A percentile compares a stretch with the other conserved stretches of the same genome.
Conservation (phyloP, 495 filamentous ascomycete species). For the Bombardia bombarda region DNA sequence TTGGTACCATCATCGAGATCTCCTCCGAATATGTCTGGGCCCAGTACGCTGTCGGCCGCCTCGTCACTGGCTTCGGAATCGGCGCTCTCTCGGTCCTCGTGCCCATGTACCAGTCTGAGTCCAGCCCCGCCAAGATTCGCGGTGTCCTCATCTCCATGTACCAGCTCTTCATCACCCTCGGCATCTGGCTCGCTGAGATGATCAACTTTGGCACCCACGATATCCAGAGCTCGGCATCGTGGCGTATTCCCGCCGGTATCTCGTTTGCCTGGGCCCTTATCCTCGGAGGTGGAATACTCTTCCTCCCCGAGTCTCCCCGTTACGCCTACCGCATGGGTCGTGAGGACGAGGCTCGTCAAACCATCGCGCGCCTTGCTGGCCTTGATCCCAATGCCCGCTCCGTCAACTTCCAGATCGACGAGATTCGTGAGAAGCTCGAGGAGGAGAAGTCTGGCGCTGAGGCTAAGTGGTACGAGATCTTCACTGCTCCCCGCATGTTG, state of each 20-base stretch:
- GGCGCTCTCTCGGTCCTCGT: constrained; percentile 63
- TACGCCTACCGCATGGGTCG: constrained; percentile 59
- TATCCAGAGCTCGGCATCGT: constrained; percentile 47
- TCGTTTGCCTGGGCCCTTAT: constrained; percentile 70
- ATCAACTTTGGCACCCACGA: constrained; percentile 70
- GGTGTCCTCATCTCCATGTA: constrained; percentile 64
- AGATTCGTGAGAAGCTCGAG: constrained; percentile 63
- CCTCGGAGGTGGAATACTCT: constrained; percentile 60
- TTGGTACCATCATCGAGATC: constrained; percentile 62
- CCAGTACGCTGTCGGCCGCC: constrained; percentile 46
- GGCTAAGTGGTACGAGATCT: constrained; percentile 55
- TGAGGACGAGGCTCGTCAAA: constrained; percentile 55
- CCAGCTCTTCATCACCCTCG: constrained; percentile 82
- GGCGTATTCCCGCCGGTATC: constrained; percentile 76
- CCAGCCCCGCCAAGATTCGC: constrained; percentile 56
- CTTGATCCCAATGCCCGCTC: constrained; percentile 54
- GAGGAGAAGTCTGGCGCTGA: constrained; percentile 52
- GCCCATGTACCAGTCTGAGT: constrained; percentile 69
- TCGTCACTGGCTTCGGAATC: constrained; percentile 61
- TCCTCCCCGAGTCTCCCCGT: constrained; percentile 67
- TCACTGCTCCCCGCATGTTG: constrained; percentile 65
- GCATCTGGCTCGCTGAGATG: constrained; percentile 75
- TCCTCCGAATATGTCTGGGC: constrained; percentile 44
- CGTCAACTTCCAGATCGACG: constrained; percentile 60
- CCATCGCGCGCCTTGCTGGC: constrained; percentile 65